phyloP scores from a whole-genome alignment of 2,329 filamentous ascomycete genomes.

The Tolypocladium capitatum region DNA sequence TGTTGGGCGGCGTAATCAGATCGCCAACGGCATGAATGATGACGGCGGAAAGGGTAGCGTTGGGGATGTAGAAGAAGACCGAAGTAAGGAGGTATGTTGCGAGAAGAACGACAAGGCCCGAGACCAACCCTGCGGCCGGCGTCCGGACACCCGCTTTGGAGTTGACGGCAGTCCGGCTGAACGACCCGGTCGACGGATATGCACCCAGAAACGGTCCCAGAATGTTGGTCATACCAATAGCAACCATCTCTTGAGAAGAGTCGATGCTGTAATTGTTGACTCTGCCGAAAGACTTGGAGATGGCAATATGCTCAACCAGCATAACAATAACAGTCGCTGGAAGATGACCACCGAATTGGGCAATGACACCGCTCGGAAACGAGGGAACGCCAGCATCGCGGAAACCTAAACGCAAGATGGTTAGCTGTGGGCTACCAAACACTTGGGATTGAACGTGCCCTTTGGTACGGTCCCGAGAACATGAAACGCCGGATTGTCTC shows the following conservation, averaged over 20 bases:
- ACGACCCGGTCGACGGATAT: constrained; percentile 88
- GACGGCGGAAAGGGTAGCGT: constrained; percentile 65
- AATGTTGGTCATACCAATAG: constrained; percentile 82
- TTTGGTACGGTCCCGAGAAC: constrained; percentile 68
- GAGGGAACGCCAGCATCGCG: constrained; percentile 61
- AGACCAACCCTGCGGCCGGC: constrained; percentile 80
- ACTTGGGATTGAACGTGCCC: constrained; percentile 23
- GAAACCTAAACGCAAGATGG: constrained; percentile 42
- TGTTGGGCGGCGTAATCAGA: constrained; percentile 80
- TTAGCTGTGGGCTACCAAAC: neutral
- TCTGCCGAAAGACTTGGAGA: constrained; percentile 90
- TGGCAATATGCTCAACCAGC: constrained; percentile 91
- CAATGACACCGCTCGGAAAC: constrained; percentile 53
- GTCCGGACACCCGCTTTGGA: constrained; percentile 92
- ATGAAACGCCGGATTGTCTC: constrained; percentile 51
- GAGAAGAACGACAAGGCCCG: constrained; percentile 70
- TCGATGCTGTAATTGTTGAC: constrained; percentile 95
- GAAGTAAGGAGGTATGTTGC: constrained; percentile 80
- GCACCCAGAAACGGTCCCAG: constrained; percentile 84
- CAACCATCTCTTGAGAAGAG: constrained; percentile 90
- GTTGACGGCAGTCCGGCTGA: constrained; percentile 92
- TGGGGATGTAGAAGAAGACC: constrained; percentile 90
- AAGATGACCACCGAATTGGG: constrained; percentile 55
- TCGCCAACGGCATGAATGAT: constrained; percentile 95
- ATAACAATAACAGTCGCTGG: constrained; percentile 87